Base-by-base conservation (phyloP, 179 eudicot species). In the Dionaea muscipula region DNA sequence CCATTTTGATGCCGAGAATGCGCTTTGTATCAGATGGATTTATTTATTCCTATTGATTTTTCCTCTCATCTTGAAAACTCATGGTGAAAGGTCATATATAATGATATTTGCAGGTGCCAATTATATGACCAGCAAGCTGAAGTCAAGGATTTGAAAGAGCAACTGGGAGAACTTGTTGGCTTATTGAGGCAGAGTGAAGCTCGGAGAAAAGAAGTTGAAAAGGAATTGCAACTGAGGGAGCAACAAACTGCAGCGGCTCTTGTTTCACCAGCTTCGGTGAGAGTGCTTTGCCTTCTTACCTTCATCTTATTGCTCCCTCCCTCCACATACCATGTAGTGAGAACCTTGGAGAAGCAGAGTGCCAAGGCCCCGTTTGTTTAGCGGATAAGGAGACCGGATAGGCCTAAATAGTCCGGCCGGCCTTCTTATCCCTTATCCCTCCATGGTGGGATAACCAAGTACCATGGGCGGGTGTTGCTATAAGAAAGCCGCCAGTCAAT, bases 131-230 rank as follows among this genome's bases (percentile, higher is more conserved):
- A 70, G 67, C 94, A 83, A 41, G 60, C 79, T 26, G 99, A 93
- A 57, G 70, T 76, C 64, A 93, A 81, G 62, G 99, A 93, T 68
- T 81, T 88, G 89, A 81, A 84, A 57, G 99, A 93, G 68, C 94
- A 88, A 53, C 71, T 84, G 56, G 85, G 84, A 69, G 99, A 93
- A 69, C 89, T 93, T 26, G 86, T 93, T 58, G 78, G 83, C 56
- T 63, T 93, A 47, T 57, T 93, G 57, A 68, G 86, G 63, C 96
- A 93, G 70, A 93, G 96, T 67, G 99, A 93, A 79, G 49, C 77
- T 35, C 81, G 88, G 19, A 77, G 94, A 75, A 88, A 81, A 64
- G 99, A 88, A 69, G 82, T 73, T 36, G 96, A 93, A 72, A 84
- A 83, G 79, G 96, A 88, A 77, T 83, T 87, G 26, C 88, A 82